Conservation (phyloP, 495 filamentous ascomycete genomes). For the Pseudevernia furfuracea region DNA sequence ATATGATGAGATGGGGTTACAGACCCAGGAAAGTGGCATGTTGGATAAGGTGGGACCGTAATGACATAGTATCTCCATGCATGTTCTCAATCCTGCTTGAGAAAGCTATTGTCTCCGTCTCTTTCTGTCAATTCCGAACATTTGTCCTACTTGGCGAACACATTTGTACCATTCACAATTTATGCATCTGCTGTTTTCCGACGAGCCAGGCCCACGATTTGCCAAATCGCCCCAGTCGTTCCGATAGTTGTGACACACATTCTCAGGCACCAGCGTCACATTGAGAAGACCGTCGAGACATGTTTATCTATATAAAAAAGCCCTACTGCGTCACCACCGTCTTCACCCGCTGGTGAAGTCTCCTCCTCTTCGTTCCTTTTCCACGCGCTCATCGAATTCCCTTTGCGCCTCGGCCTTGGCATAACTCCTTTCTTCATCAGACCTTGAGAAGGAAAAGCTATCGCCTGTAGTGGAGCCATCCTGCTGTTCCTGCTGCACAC, state of each 20-base stretch:
- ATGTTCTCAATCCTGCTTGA: neutral
- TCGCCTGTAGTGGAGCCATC: conserved; percentile 26
- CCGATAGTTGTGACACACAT: neutral
- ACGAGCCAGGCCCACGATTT: neutral
- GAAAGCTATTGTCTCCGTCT: neutral
- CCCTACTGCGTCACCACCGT: conserved; percentile 1
- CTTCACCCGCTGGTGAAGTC: conserved; percentile 11
- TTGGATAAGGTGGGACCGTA: no score
- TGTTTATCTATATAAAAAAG: neutral
- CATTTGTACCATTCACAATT: neutral
- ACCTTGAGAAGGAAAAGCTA: conserved; percentile 37
- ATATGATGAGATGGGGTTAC: no score
- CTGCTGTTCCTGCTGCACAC: conserved; percentile 13
- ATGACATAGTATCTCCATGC: neutral
- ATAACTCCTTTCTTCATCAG: conserved; percentile 33
- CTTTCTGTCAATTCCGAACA: neutral
- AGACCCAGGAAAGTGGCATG: neutral
- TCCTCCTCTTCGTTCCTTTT: conserved; percentile 38
- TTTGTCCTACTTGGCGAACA: neutral
- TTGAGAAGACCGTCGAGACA: neutral
- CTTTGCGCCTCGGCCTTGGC: conserved; percentile 46
- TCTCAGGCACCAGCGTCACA: neutral
- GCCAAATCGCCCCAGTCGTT: neutral
- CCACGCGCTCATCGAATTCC: conserved; percentile 45
- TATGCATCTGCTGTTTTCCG: neutral